Base-by-base conservation (phyloP, 1,284 basidiomycete genomes). In the Trametes sp. region DNA sequence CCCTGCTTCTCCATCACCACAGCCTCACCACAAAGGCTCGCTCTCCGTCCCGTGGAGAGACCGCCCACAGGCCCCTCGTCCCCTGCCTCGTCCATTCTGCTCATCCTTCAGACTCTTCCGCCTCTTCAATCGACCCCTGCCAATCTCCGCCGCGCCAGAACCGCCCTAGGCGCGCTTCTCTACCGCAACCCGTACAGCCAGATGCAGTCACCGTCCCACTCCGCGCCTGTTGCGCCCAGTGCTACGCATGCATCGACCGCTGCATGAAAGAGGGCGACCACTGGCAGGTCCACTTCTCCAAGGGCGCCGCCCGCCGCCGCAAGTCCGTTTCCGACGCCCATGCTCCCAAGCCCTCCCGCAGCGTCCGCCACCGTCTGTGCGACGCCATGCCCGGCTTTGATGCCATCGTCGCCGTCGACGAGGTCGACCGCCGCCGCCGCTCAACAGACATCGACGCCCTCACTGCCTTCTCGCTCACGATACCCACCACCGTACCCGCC, bases 211-310 rank as follows among this genome's bases (percentile, higher is more conserved):
- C 83, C 0, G 71, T 88, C 1, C 87, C 87, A 9, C 75, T 88
- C 21, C 82, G 87, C 26, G 76, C 82, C n/a, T 88, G 87, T 72
- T 88, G 87, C 63, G 67, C 77, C n/a, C 78, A 83, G 49, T 88
- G 87, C 67, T 77, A 80, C 44, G 68, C 73, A 35, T 77, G 78
- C 58, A 83, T 82, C 1, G 87, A 88, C 54, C 78, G 81, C 51
- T 80, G 78, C 51, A 63, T 81, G 29, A 72, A 77, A 31, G 75
- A 81, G 60, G 85, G 84, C 36, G 82, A 83, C 29, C 71, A 78
- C 4, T 89, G 83, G 85, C 74, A 82, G 59, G 85, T 85, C 68
- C 82, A 77, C 64, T 90, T 90, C 72, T 81, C 86, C 6, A 82
- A 81, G 36, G 86, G 84, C 7, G 89, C 89, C 5, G 77, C 80